Conservation (phyloP, 331 rosid genomes). For the Rosa hybrid region DNA sequence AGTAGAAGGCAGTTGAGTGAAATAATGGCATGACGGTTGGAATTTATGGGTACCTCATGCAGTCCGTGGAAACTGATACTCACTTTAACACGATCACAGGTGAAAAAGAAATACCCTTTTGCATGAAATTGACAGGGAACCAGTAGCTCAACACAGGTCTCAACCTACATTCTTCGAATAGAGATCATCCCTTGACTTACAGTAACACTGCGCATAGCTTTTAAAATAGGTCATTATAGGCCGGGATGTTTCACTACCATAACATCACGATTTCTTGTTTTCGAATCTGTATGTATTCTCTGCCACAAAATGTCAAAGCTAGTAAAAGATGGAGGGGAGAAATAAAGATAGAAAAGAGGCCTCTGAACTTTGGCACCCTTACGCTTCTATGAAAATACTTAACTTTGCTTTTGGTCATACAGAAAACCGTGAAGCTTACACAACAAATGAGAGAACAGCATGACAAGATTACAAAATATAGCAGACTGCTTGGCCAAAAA, state of each 20-base stretch:
- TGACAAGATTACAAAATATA: slow-evolving; percentile 36
- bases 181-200: background rate
- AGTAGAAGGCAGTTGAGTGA: slow-evolving; percentile 36
- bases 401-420: background rate
- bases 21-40: slow-evolving; percentile 44
- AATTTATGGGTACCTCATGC: slow-evolving; percentile 53
- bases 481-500: slow-evolving; percentile 44
- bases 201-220: background rate
- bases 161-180: background rate
- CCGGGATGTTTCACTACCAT: background rate
- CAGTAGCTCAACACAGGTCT: slow-evolving; percentile 13
- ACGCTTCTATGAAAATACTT: slow-evolving; percentile 13
- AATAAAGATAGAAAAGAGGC: background rate
- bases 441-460: slow-evolving; percentile 34
- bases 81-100: slow-evolving; percentile 51
- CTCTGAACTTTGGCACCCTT: slow-evolving; percentile 5
- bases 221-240: background rate
- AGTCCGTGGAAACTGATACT: slow-evolving; percentile 31
- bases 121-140: slow-evolving; percentile 26
- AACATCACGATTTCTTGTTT: background rate
- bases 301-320: background rate
- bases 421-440: slow-evolving; percentile 46
- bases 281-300: background rate
- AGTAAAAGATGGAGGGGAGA: background rate
- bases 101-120: slow-evolving; percentile 32